Evolutionary conservation across 768 basidiomycete species (phyloP), one percentile per base, ranked within the genome.

Genomic region (Lactarius sp.): DNA sequence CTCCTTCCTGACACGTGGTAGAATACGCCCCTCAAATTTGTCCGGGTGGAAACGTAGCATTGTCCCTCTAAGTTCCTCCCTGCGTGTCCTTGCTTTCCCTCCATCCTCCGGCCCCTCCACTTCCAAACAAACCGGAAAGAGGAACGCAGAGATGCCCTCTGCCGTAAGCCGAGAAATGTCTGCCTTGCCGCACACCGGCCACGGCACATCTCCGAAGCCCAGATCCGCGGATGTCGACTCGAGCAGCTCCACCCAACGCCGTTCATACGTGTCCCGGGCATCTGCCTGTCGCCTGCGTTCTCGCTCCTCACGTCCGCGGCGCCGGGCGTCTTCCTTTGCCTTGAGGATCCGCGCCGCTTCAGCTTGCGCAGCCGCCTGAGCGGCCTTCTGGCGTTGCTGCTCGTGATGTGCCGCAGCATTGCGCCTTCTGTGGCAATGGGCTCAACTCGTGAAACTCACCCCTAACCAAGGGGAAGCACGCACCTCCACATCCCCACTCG

Each of bases 401-500:
- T 90, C 86, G 59, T 79, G 85, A 73, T 83, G 81, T 74, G 88
- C 85, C 22, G 79, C 79, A 1, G 84, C 84, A 68, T 90, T 86
- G 10, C 83, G 85, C 74, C 82, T 85, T 73, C 89, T 90, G 65
- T 47, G 42, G 18, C 59, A 60, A 59, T 60, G 53, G 61, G 42
- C 49, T 7, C 8, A 33, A 18, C 6, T 50, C 10, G 20, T n/a
- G 5, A 16, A 22, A 27, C 36, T 16, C 36, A 3, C 47, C 3
- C 56, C 6, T 6, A 12, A 13, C 36, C 46, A 27, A 3, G 37
- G 54, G 22, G 10, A 53, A 27, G 6, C 22, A 74, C 83, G 46
- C 64, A 86, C 83, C 84, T 82, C 78, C 90, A 94, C 90, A 97
- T 95, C 52, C 91, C 92, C 31, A 80, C 75, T 66, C 94, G 78